Conservation (phyloP, 768 basidiomycete genomes). For the Serendipita vermifera region DNA sequence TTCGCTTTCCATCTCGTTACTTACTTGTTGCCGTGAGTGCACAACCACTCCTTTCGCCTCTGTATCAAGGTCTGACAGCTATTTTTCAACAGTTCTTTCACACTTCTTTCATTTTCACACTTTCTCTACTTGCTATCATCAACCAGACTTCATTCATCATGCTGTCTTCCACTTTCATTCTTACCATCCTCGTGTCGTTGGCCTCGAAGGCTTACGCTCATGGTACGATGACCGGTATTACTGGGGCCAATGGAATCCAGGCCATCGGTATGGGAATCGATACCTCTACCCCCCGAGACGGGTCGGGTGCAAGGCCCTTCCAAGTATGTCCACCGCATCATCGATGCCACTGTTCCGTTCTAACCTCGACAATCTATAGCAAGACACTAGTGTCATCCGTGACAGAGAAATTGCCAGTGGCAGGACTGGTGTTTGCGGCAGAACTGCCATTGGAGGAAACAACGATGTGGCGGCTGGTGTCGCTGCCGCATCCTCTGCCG, state of each 20-base stretch:
- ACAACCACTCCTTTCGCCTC: neutral
- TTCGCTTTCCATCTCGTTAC: neutral
- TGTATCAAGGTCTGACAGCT: neutral
- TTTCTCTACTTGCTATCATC: neutral
- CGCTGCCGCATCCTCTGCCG: constrained; percentile 15
- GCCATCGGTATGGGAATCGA: constrained; percentile 21
- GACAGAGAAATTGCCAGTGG: constrained; percentile 14
- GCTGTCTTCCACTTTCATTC: constrained; percentile 14
- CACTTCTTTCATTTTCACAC: neutral
- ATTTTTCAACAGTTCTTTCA: neutral
- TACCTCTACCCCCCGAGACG: constrained; percentile 18
- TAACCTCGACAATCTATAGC: no score
- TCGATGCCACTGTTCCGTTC: no score
- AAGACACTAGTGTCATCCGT: constrained; percentile 15
- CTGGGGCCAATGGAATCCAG: constrained; percentile 21
- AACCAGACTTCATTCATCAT: constrained; percentile 8
- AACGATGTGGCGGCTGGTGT: constrained; percentile 18
- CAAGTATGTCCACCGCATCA: no score
- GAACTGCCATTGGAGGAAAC: constrained; percentile 20
- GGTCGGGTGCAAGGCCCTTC: constrained; percentile 21
- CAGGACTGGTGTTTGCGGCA: constrained; percentile 19
- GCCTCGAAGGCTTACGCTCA: constrained; percentile 19
- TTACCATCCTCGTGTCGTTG: constrained; percentile 14
- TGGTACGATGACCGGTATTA: constrained; percentile 18
- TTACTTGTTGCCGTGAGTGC: neutral